Evolutionary conservation across 768 basidiomycete species (phyloP).

Genomic region (Podaxis pistillaris): DNA sequence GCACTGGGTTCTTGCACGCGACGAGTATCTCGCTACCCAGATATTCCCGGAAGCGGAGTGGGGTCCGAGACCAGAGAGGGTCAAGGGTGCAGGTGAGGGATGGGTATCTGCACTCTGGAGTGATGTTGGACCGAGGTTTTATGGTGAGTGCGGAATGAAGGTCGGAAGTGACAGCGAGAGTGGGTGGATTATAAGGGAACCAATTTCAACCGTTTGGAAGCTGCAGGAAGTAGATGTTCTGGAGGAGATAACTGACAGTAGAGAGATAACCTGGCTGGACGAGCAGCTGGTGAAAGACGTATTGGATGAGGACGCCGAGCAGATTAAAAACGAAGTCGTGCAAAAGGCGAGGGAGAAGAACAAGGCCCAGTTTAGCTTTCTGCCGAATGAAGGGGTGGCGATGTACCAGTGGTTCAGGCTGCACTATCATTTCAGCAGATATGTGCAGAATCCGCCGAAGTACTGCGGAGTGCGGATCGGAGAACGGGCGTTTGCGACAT

Average conservation of each 20-base stretch:
- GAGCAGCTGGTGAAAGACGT: conserved; percentile 28
- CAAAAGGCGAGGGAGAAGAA: conserved; percentile 8
- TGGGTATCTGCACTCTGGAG: conserved; percentile 28
- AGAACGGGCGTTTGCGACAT: conserved; percentile 23
- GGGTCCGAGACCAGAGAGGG: conserved; percentile 23
- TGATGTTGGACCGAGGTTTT: conserved; percentile 26
- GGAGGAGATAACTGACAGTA: not conserved
- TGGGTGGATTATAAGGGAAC: conserved; percentile 41
- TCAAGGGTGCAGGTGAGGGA: conserved; percentile 17
- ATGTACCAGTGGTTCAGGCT: conserved; percentile 26
- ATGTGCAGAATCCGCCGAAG: conserved; percentile 14
- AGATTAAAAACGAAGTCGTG: conserved; percentile 33
- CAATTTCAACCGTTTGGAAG: conserved; percentile 37
- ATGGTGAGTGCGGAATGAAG: conserved; percentile 20
- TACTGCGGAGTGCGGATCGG: conserved; percentile 18
- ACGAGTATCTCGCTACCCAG: conserved; percentile 15
- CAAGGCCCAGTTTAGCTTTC: conserved; percentile 20
- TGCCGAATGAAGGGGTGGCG: conserved; percentile 27
- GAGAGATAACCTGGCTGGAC: conserved; percentile 27
- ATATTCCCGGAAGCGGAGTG: conserved; percentile 24
- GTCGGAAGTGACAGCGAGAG: conserved; percentile 16
- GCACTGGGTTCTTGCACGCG: conserved; percentile 38
- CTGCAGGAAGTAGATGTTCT: conserved; percentile 16
- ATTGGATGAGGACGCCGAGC: conserved; percentile 37
- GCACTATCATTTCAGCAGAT: conserved; percentile 20